Percentiles rank a stretch among this genome's conserved stretches.
These are phyloP conservation scores for Claviceps quebecensis DNA, from an alignment of 2,329 filamentous ascomycete species.

Conservation along the genomic window DNA sequence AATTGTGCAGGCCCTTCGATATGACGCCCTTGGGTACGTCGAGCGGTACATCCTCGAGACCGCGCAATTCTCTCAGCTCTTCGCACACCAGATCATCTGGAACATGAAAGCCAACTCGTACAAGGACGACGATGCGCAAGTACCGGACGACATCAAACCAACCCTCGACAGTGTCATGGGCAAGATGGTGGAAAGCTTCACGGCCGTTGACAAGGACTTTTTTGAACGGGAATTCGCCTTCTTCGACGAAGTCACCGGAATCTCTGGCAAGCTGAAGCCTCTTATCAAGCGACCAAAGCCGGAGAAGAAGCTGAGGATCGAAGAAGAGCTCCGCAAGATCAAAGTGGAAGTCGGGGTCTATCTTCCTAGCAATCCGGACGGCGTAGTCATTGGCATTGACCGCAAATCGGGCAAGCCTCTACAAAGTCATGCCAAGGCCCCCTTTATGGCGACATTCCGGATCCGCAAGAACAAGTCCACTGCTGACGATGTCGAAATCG, in stretches of 20 bases:
- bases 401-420: conserved; percentile 94
- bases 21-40: conserved; percentile 86
- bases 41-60: conserved; percentile 95
- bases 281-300: conserved; percentile 84
- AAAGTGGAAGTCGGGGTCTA: conserved; percentile 96
- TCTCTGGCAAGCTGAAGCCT: conserved; percentile 91
- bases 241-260: conserved; percentile 89
- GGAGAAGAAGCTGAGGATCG: conserved; percentile 98
- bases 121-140: conserved; percentile 85
- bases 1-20: conserved; percentile 87
- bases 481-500: background rate
- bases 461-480: conserved; percentile 63
- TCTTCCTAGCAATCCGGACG: conserved; percentile 90
- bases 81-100: conserved; percentile 99
- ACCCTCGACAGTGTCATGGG: conserved; percentile 82
- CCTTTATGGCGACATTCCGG: conserved; percentile 97
- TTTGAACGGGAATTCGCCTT: conserved; percentile 95
- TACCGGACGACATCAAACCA: conserved; percentile 86
- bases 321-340: conserved; percentile 94
- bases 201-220: conserved; percentile 63
- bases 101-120: conserved; percentile 99
- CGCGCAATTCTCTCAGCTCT: conserved; percentile 92
- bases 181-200: conserved; percentile 72
- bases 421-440: conserved; percentile 95
- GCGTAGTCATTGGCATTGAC: conserved; percentile 94